These are phyloP conservation scores for Colletotrichum abscissum DNA, from an alignment of 2,329 filamentous ascomycete species.

Conservation along the genomic window DNA sequence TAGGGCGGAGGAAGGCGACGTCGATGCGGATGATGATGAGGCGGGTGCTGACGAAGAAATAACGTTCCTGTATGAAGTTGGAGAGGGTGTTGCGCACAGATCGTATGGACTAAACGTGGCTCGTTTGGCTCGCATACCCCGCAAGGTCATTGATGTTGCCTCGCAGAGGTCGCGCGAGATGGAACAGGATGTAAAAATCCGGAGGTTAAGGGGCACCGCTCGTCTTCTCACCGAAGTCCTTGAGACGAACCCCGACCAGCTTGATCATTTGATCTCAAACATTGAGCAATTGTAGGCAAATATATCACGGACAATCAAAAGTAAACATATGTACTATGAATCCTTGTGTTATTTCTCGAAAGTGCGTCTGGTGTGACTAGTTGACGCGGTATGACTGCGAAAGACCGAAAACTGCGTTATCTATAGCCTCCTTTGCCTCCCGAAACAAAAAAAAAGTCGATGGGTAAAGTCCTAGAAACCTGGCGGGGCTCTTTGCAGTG, in stretches of 20 bases:
- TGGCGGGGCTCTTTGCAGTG: background rate
- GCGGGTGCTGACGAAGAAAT: conserved; percentile 76
- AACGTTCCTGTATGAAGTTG: conserved; percentile 94
- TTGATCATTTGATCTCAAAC: conserved; percentile 64
- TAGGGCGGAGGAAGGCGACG: conserved; percentile 34
- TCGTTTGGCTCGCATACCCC: conserved; percentile 83
- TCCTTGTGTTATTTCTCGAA: conserved; percentile 13
- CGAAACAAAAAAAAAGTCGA: conserved; percentile 9
- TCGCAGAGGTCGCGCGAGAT: conserved; percentile 82
- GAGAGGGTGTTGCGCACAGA: conserved; percentile 89
- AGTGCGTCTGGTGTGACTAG: background rate
- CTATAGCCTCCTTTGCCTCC: conserved; percentile 4
- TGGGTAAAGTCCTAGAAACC: conserved; percentile 1
- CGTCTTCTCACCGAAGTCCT: conserved; percentile 57
- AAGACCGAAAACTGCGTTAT: conserved; percentile 10
- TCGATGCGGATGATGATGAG: conserved; percentile 31
- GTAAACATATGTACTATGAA: conserved; percentile 5
- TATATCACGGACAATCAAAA: background rate
- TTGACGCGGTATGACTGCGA: background rate
- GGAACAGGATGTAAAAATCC: conserved; percentile 76
- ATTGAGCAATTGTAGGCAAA: conserved; percentile 67
- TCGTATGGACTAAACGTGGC: conserved; percentile 97
- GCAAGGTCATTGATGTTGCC: conserved; percentile 81
- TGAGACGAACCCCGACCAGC: conserved; percentile 48
- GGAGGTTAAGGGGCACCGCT: conserved; percentile 66